These are phyloP conservation scores for Viridothelium virens DNA, from an alignment of 495 filamentous ascomycete genomes.

Conservation along the genomic window DNA sequence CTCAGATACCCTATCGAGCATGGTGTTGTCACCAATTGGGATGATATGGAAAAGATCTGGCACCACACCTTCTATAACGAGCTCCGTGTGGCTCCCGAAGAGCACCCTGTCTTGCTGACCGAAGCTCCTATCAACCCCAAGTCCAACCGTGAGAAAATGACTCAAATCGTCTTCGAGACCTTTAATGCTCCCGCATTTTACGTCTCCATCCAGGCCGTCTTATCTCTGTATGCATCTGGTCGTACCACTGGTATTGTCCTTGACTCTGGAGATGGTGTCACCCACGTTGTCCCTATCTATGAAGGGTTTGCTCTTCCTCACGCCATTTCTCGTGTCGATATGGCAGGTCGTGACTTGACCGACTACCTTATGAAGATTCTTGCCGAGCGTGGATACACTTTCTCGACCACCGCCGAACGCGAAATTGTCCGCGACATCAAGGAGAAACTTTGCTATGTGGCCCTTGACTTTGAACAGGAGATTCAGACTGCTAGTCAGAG, in stretches of 20 bases:
- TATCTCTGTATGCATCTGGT: slow-evolving; percentile 98
- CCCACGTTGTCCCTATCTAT: slow-evolving; percentile 99
- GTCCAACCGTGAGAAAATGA: slow-evolving; percentile 99
- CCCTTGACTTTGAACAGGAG: slow-evolving; percentile 99
- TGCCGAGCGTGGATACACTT: slow-evolving; percentile 97
- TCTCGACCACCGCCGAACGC: slow-evolving; percentile 99
- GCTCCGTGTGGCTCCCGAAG: slow-evolving; percentile 98
- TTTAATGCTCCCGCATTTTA: slow-evolving; percentile 99
- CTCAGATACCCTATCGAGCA: slow-evolving; percentile 99
- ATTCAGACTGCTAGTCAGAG: slow-evolving; percentile 98
- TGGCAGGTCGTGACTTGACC: slow-evolving; percentile 98
- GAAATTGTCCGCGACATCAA: slow-evolving; percentile 99
- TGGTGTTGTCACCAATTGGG: slow-evolving; percentile 99
- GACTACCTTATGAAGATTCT: slow-evolving; percentile 99
- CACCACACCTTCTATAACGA: slow-evolving; percentile 99
- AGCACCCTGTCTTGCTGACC: slow-evolving; percentile 98
- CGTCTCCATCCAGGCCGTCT: slow-evolving; percentile 98
- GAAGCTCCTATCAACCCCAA: slow-evolving; percentile 99
- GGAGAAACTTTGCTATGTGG: slow-evolving; percentile 99
- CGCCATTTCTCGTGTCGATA: slow-evolving; percentile 98
- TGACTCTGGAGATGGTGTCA: slow-evolving; percentile 99
- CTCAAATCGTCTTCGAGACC: slow-evolving; percentile 99
- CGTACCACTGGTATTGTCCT: slow-evolving; percentile 99
- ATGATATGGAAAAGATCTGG: slow-evolving; percentile 99
- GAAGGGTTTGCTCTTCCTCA: slow-evolving; percentile 99